phyloP scores from a whole-genome alignment of 1,284 basidiomycete genomes.

The Microbotryum silenes-acaulis region DNA sequence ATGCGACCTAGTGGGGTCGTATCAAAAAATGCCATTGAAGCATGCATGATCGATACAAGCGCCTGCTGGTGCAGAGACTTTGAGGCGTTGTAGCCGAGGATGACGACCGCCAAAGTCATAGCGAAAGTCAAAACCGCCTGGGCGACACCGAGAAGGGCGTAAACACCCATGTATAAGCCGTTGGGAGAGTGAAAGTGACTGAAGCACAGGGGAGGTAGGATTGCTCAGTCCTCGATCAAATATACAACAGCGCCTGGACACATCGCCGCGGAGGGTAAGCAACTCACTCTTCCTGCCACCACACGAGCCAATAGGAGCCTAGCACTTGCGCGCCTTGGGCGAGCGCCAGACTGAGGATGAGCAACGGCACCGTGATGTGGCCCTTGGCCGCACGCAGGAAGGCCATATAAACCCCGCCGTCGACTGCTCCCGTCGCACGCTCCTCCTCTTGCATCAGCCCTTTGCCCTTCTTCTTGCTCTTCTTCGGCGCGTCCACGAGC shows the following conservation, averaged over 20 bases:
- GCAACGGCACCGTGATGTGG: constrained; percentile 51
- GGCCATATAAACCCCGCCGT: constrained; percentile 51
- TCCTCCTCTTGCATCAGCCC: constrained; percentile 51
- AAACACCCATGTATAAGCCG: constrained; percentile 60
- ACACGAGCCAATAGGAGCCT: constrained; percentile 43
- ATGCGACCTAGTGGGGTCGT: constrained; percentile 76
- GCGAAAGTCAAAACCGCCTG: constrained; percentile 55
- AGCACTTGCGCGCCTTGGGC: constrained; percentile 56
- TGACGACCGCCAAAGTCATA: constrained; percentile 39
- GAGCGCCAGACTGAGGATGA: constrained; percentile 51
- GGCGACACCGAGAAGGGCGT: constrained; percentile 55
- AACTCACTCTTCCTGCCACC: constrained; percentile 37
- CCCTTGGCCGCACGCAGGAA: constrained; percentile 62
- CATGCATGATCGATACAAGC: constrained; percentile 56
- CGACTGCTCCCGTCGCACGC: constrained; percentile 30
- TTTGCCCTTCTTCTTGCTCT: constrained; percentile 45
- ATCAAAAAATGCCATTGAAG: constrained; percentile 71
- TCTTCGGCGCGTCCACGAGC: constrained; percentile 37
- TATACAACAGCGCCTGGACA: constrained; percentile 10
- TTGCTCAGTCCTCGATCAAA: background rate
- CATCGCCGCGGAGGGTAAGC: constrained; percentile 25
- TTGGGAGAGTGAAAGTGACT: constrained; percentile 25
- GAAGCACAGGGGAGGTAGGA: constrained; percentile 35
- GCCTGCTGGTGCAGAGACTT: constrained; percentile 45
- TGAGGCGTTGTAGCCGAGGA: constrained; percentile 34